phyloP scores from a whole-genome alignment of 257 asterid genomes.

The Phtheirospermum japonicum region DNA sequence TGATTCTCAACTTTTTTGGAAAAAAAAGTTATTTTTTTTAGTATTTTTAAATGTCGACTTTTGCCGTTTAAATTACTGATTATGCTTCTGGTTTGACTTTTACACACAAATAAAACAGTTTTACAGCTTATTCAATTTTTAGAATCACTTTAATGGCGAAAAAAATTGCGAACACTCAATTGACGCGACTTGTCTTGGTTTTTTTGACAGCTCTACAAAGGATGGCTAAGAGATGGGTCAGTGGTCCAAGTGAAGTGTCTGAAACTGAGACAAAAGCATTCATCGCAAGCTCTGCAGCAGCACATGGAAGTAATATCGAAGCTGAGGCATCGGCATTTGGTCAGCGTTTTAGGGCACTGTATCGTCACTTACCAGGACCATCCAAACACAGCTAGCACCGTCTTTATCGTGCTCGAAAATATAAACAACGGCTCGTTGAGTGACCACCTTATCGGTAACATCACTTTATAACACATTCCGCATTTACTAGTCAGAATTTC shows the following conservation, averaged over 20 bases:
- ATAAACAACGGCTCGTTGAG: constrained; percentile 66
- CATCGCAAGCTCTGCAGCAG: constrained; percentile 75
- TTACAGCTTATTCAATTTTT: no score
- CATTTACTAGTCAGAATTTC: background rate
- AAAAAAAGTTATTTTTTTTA: no score
- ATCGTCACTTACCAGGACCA: constrained; percentile 84
- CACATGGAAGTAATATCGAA: constrained; percentile 91
- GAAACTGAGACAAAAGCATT: constrained; percentile 81
- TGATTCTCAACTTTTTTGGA: no score
- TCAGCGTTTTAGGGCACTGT: constrained; percentile 93
- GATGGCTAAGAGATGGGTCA: constrained; percentile 85
- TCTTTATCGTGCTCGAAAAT: constrained; percentile 74
- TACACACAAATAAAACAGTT: no score
- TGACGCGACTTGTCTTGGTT: background rate
- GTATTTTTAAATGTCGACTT: no score
- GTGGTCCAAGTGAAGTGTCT: constrained; percentile 79
- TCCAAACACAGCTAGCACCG: constrained; percentile 73
- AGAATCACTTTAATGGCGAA: no score
- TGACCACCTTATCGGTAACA: constrained; percentile 74
- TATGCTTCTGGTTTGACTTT: background rate
- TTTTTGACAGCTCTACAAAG: constrained; percentile 61
- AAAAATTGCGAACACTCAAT: background rate
- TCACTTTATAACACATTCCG: background rate
- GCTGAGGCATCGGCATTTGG: constrained; percentile 89
- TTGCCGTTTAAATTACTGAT: no score